Conservation (phyloP, 2,329 filamentous ascomycete species). For the Venturia oleaginea region DNA sequence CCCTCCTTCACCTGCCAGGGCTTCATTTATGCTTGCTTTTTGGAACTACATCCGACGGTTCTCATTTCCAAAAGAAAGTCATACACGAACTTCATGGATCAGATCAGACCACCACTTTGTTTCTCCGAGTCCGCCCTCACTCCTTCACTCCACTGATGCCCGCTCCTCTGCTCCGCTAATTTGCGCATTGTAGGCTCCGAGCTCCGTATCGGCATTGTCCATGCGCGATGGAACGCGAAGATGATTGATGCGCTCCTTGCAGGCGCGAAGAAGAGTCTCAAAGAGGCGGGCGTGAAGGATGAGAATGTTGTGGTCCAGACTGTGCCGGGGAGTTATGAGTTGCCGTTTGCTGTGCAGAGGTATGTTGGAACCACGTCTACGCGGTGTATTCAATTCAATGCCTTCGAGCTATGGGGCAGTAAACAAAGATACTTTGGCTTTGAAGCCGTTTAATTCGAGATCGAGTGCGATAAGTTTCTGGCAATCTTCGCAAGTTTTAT, state of each 20-base stretch:
- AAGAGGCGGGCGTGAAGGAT: conserved; percentile 70
- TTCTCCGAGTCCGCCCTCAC: background rate
- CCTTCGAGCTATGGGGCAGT: too few relatives aligned
- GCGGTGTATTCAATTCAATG: too few relatives aligned
- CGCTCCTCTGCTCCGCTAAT: background rate
- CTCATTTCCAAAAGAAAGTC: background rate
- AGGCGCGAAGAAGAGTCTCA: conserved; percentile 70
- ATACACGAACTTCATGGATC: background rate
- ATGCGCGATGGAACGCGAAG: conserved; percentile 86
- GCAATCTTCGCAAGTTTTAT: too few relatives aligned
- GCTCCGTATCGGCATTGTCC: conserved; percentile 87
- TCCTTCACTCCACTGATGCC: background rate
- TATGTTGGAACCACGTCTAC: conserved; percentile 32
- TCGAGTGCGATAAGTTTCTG: too few relatives aligned
- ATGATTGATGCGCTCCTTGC: conserved; percentile 80
- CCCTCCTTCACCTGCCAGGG: conserved; percentile 8
- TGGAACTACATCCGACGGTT: background rate
- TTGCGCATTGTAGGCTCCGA: conserved; percentile 33
- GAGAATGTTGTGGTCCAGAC: conserved; percentile 83
- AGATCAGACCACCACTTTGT: background rate
- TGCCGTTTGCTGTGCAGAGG: conserved; percentile 84
- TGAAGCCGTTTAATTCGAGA: too few relatives aligned
- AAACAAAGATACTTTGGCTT: too few relatives aligned
- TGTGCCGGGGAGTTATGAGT: conserved; percentile 89
- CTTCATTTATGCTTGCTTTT: conserved; percentile 12